These are phyloP conservation scores for Amphichorda felina DNA, from an alignment of 2,329 filamentous ascomycete genomes.

Conservation along the genomic window DNA sequence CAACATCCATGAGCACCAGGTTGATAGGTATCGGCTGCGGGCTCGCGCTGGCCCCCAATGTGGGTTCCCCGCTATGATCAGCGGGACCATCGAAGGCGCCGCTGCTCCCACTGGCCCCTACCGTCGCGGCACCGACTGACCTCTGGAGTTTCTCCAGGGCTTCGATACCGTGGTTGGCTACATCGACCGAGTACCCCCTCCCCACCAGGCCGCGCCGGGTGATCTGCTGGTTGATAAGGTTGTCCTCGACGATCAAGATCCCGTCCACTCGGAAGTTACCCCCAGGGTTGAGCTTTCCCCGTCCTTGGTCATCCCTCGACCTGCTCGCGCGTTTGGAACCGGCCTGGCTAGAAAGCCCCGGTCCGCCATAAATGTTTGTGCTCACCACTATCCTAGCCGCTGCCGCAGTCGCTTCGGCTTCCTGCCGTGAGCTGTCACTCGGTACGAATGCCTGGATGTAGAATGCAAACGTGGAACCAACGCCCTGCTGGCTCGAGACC, in stretches of 20 bases:
- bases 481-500: conserved; percentile 53
- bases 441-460: conserved; percentile 50
- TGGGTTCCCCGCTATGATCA: neutral
- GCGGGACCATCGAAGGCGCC: conserved; percentile 5
- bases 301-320: conserved; percentile 1
- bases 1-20: conserved; percentile 63
- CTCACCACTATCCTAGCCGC: conserved; percentile 14
- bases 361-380: neutral
- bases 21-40: conserved; percentile 28
- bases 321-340: neutral
- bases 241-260: conserved; percentile 48
- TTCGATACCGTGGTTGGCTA: conserved; percentile 45
- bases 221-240: conserved; percentile 47
- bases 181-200: conserved; percentile 35
- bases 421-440: conserved; percentile 22
- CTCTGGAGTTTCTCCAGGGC: conserved; percentile 35
- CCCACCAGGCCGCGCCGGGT: conserved; percentile 37
- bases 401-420: conserved; percentile 25
- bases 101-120: neutral
- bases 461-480: conserved; percentile 67
- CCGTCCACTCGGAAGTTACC: conserved; percentile 20
- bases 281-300: conserved; percentile 7
- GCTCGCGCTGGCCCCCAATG: conserved; percentile 3
- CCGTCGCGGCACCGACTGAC: conserved; percentile 8
- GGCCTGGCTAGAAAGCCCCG: neutral